phyloP scores from a whole-genome alignment of 2,329 filamentous ascomycete genomes.

The Fusarium brachygibbosum region DNA sequence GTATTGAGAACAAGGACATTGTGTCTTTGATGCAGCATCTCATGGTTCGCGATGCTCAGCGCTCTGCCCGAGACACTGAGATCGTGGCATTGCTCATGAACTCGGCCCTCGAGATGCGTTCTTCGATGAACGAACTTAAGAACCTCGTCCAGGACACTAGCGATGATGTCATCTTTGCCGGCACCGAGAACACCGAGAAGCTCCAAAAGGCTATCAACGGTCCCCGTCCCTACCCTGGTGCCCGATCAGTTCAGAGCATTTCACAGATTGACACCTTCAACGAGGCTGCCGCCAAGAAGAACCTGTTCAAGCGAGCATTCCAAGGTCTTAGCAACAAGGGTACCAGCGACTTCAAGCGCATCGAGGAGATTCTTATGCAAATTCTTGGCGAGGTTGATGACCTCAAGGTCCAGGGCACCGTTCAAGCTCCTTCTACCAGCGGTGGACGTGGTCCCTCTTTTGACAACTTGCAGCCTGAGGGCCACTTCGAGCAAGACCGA shows the following conservation, averaged over 20 bases:
- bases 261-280: conserved; percentile 69
- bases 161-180: conserved; percentile 88
- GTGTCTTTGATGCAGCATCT: conserved; percentile 98
- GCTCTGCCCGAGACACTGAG: conserved; percentile 95
- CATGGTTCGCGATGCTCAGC: conserved; percentile 95
- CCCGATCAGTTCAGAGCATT: conserved; percentile 70
- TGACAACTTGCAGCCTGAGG: conserved; percentile 74
- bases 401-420: conserved; percentile 73
- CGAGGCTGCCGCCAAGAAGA: conserved; percentile 80
- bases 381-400: conserved; percentile 92
- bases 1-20: conserved; percentile 96
- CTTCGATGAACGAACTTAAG: conserved; percentile 95
- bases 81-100: conserved; percentile 95
- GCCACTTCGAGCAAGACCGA: conserved; percentile 75
- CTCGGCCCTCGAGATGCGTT: conserved; percentile 96
- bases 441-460: conserved; percentile 73
- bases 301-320: conserved; percentile 93
- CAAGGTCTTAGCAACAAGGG: conserved; percentile 91
- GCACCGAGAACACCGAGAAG: conserved; percentile 88
- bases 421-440: conserved; percentile 53
- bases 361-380: conserved; percentile 92
- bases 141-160: conserved; percentile 86
- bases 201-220: conserved; percentile 87
- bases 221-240: conserved; percentile 83
- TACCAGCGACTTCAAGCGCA: conserved; percentile 86